Percentiles rank a stretch among this genome's conserved stretches.
phyloP scores from a whole-genome alignment of 352 stramenopile genomes.

The Elongisporangium undulatum region DNA sequence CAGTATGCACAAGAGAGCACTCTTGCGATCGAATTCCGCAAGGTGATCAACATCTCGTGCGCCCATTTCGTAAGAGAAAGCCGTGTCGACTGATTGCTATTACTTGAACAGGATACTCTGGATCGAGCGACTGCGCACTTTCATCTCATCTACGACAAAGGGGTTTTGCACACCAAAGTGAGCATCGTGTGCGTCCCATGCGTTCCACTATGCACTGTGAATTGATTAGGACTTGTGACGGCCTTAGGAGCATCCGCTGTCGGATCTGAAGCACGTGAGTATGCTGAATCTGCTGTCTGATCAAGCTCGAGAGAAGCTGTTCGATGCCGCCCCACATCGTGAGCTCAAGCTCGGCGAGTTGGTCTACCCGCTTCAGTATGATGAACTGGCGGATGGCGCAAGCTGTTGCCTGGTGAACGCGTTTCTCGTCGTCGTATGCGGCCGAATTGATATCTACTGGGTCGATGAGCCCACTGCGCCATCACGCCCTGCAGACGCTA shows the following conservation, averaged over 20 bases:
- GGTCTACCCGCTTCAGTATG: constrained; percentile 7
- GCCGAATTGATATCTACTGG: constrained; percentile 45
- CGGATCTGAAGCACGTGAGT: constrained; percentile 30
- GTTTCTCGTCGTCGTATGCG: constrained; percentile 32
- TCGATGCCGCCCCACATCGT: constrained; percentile 19
- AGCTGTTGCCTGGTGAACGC: constrained; percentile 5
- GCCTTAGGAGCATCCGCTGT: constrained; percentile 22
- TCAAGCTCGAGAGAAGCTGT: constrained; percentile 15
- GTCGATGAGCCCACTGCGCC: constrained; percentile 10
- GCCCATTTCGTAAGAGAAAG: not conserved
- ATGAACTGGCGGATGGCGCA: not conserved
- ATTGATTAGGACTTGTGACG: constrained; percentile 1
- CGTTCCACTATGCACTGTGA: constrained; percentile 7
- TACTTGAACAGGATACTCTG: constrained; percentile 15
- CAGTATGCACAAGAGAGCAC: constrained; percentile 22
- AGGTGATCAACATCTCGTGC: constrained; percentile 5
- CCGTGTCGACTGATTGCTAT: not conserved
- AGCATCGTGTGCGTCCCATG: not conserved
- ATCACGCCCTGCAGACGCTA: not conserved
- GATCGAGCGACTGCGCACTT: constrained; percentile 22
- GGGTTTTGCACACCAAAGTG: constrained; percentile 8
- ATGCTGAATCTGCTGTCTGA: constrained; percentile 41
- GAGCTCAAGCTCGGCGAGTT: constrained; percentile 13
- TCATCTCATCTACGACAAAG: constrained; percentile 23
- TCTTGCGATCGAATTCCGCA: constrained; percentile 16